Base-by-base conservation (phyloP, 805 yeast species). In the Wickerhamomyces chaumierensis region DNA sequence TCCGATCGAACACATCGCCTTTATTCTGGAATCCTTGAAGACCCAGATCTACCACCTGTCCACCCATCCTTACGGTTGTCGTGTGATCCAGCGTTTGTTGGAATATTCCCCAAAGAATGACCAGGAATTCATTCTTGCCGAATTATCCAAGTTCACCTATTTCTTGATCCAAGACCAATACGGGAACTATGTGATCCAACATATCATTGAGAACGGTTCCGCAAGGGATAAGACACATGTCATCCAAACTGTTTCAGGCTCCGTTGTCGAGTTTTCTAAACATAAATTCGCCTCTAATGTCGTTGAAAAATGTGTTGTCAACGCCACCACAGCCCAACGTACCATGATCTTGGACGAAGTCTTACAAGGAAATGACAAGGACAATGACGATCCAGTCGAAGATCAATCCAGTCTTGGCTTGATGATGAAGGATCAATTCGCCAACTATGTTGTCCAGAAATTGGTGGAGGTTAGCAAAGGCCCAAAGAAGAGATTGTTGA, bases 261-360 rank as follows among this genome's bases (percentile, higher is more conserved):
- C 77, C 16, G 78, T 85, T 36, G 84, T 92, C 25, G 76, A 73
- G 38, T 81, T 87, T 42, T 84, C 96, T n/a, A 81, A 85, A 53
- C 98, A 92, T 65, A 92, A 92, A 61, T 92, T 87, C 66, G 97
- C 98, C 2, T 86, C 96, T 0, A 92, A 92, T 58, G 99, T 94
- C 23, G 95, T 92, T 48, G 99, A 92, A 59, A 87, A 85, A 57
- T 84, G 95, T 50, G 84, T 92, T 41, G 69, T 83, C 40, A 73
- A 69, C 57, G 94, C 95, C 35, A 67, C 73, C 15, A 58, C 63
- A 8, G 65, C 61, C 5, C 94, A 87, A 58, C 71, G 87, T 45
- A 60, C 64, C 42, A 55, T 65, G 31, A 71, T 90, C 32, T 71
- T 82, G 42, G 74, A 72, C 40, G 82, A 76, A 49, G 84, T 90